These are phyloP conservation scores for Lotmaria passim DNA, from an alignment of 208 protist species.

Conservation along the genomic window DNA sequence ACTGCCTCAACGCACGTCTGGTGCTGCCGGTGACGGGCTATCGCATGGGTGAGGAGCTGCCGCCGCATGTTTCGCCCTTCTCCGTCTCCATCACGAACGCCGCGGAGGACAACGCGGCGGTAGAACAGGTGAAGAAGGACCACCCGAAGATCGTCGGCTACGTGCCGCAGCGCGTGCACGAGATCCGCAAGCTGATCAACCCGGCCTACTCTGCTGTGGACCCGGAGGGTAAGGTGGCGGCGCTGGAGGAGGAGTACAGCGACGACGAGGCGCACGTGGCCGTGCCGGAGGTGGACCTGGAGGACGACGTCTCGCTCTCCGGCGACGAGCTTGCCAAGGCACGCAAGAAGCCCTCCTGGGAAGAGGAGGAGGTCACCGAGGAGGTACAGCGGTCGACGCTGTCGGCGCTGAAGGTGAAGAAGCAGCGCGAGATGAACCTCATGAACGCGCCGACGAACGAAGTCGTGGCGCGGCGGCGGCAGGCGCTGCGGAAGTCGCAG, in stretches of 20 bases:
- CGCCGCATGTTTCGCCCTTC: conserved; percentile 93
- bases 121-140: conserved; percentile 80
- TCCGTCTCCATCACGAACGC: conserved; percentile 87
- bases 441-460: conserved; percentile 91
- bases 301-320: conserved; percentile 88
- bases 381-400: conserved; percentile 72
- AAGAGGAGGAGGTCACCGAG: conserved; percentile 87
- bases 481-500: conserved; percentile 52
- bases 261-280: conserved; percentile 69
- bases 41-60: conserved; percentile 88
- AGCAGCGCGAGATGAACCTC: conserved; percentile 88
- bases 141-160: conserved; percentile 84
- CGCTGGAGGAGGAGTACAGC: conserved; percentile 60
- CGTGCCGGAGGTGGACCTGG: conserved; percentile 66
- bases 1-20: conserved; percentile 94
- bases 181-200: conserved; percentile 82
- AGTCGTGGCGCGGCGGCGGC: conserved; percentile 71
- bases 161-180: conserved; percentile 87
- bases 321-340: conserved; percentile 76
- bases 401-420: conserved; percentile 87
- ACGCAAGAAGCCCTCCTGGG: conserved; percentile 59
- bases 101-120: conserved; percentile 76
- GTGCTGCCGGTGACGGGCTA: conserved; percentile 87
- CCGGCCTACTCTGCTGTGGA: conserved; percentile 74
- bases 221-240: conserved; percentile 77